Evolutionary conservation across 495 filamentous ascomycete genomes (phyloP).

Genomic region (Rusavskia elegans): DNA sequence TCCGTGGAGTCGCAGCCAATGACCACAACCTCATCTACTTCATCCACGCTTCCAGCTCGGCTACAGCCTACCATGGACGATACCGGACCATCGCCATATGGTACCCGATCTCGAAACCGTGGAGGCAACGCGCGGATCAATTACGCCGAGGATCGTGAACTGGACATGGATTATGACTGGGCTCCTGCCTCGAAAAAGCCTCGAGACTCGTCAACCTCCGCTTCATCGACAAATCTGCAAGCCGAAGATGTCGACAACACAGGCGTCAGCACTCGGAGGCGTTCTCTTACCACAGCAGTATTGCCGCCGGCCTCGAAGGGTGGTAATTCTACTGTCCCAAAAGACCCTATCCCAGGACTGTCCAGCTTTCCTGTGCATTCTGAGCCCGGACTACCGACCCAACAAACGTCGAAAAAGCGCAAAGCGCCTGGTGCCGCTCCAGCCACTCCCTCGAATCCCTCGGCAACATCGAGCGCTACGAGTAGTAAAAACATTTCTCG

Average conservation of each 20-base stretch:
- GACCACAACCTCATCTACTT: constrained; percentile 28
- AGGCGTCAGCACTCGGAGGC: constrained; percentile 23
- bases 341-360: constrained; percentile 47
- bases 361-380: constrained; percentile 41
- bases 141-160: constrained; percentile 91
- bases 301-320: constrained; percentile 9
- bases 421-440: constrained; percentile 50
- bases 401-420: constrained; percentile 50
- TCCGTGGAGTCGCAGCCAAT: constrained; percentile 27
- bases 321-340: constrained; percentile 19
- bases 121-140: constrained; percentile 69
- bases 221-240: constrained; percentile 7
- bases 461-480: constrained; percentile 27
- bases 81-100: constrained; percentile 57
- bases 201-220: constrained; percentile 13
- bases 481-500: constrained; percentile 18
- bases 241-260: constrained; percentile 26
- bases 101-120: constrained; percentile 87
- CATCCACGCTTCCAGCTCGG: constrained; percentile 25
- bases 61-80: constrained; percentile 25
- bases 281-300: constrained; percentile 19
- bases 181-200: constrained; percentile 29
- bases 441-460: constrained; percentile 20
- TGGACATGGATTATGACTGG: constrained; percentile 66
- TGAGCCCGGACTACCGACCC: constrained; percentile 21